Percentiles rank a stretch among this genome's conserved stretches.
These are phyloP conservation scores for Jamesozyma spencerorum DNA, from an alignment of 805 yeast species.

Conservation along the genomic window DNA sequence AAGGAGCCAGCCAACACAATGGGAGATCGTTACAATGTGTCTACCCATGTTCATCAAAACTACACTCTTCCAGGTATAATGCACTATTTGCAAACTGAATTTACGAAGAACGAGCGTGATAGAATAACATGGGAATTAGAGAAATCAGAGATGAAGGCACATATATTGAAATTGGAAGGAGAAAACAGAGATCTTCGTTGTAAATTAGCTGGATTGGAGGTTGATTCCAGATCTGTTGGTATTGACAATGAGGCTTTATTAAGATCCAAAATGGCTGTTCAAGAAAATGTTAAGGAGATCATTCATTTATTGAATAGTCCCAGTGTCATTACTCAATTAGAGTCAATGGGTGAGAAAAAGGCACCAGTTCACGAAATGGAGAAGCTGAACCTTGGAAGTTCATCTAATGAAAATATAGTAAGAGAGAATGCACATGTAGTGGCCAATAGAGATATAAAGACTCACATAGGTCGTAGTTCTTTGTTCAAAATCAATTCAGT, in stretches of 20 bases:
- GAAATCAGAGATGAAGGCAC: slow-evolving; percentile 48
- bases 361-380: slow-evolving; percentile 18
- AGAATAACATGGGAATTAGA: slow-evolving; percentile 54
- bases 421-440: neutral
- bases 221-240: neutral
- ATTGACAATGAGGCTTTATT: slow-evolving; percentile 5
- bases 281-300: slow-evolving; percentile 30
- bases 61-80: slow-evolving; percentile 43
- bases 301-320: slow-evolving; percentile 27
- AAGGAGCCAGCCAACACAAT: no score
- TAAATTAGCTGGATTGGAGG: slow-evolving; percentile 8
- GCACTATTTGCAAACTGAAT: slow-evolving; percentile 54
- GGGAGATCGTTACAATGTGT: neutral
- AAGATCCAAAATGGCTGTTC: slow-evolving; percentile 23
- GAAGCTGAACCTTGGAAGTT: slow-evolving; percentile 10
- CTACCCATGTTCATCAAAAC: slow-evolving; percentile 13
- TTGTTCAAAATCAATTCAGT: no score
- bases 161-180: slow-evolving; percentile 43
- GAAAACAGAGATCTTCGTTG: slow-evolving; percentile 37
- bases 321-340: slow-evolving; percentile 18
- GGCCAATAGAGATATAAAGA: neutral
- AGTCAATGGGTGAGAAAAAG: slow-evolving; percentile 16
- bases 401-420: slow-evolving; percentile 4
- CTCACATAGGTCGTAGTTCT: no score
- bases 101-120: slow-evolving; percentile 52